These are phyloP conservation scores for Taphrina communis DNA, from an alignment of 1,139 yeast genomes.

Conservation along the genomic window DNA sequence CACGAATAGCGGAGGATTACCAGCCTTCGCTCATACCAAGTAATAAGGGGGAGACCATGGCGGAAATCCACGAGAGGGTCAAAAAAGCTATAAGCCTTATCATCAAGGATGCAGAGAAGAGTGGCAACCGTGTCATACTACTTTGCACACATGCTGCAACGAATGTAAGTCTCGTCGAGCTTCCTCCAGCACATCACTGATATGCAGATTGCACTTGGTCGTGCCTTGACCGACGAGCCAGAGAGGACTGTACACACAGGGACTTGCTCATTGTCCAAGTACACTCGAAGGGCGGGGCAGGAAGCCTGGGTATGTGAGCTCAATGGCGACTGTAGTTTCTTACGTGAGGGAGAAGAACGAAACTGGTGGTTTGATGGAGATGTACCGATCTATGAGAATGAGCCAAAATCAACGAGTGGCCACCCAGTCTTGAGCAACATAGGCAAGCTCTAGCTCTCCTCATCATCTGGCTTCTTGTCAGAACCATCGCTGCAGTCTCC, in stretches of 20 bases:
- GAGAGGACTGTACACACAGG: slow-evolving; percentile 61
- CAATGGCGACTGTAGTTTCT: slow-evolving; percentile 73
- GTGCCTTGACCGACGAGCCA: slow-evolving; percentile 62
- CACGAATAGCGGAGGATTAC: slow-evolving; percentile 53
- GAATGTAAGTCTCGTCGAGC: slow-evolving; percentile 47
- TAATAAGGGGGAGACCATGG: slow-evolving; percentile 68
- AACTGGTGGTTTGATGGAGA: slow-evolving; percentile 76
- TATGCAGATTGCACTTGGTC: slow-evolving; percentile 70
- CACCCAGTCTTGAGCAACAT: background rate
- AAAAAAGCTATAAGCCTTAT: slow-evolving; percentile 59
- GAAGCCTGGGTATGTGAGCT: slow-evolving; percentile 61
- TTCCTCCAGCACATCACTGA: background rate
- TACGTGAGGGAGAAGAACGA: slow-evolving; percentile 84
- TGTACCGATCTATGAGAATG: slow-evolving; percentile 33
- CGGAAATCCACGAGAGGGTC: slow-evolving; percentile 65
- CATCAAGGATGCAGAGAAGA: slow-evolving; percentile 59
- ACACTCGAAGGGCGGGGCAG: slow-evolving; percentile 56
- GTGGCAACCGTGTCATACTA: slow-evolving; percentile 61
- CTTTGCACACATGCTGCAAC: slow-evolving; percentile 85
- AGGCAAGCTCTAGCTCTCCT: background rate
- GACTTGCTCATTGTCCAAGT: slow-evolving; percentile 63
- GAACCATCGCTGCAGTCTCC: too few relatives aligned
- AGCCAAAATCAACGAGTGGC: slow-evolving; percentile 21
- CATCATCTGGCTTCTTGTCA: too few relatives aligned
- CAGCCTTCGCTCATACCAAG: slow-evolving; percentile 63